phyloP scores from a whole-genome alignment of 345 rosid species.

The Salix viminalis region DNA sequence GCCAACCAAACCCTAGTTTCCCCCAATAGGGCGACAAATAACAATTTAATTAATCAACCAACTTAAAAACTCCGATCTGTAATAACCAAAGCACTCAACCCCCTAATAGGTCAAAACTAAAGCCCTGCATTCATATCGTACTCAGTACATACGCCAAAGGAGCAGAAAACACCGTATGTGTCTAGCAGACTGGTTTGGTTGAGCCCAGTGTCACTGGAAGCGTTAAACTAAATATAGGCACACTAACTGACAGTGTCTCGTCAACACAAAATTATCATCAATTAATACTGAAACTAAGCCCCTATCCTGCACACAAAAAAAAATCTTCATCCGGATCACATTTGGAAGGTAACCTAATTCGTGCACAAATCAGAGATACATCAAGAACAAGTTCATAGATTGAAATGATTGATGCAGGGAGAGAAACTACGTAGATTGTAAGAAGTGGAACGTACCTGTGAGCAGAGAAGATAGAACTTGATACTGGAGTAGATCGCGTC shows the following conservation, averaged over 20 bases:
- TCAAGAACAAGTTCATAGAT: background rate
- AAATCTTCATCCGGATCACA: background rate
- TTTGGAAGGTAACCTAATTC: background rate
- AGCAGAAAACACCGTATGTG: no score
- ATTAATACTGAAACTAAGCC: background rate
- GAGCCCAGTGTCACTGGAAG: background rate
- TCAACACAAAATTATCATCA: background rate
- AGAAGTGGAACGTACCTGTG: background rate
- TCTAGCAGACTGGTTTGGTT: background rate
- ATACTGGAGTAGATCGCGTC: no score
- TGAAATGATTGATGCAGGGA: no score
- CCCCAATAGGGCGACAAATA: background rate
- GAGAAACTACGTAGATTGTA: no score
- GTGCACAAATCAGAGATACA: background rate
- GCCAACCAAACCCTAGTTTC: background rate
- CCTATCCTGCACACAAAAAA: background rate
- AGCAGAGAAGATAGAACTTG: background rate
- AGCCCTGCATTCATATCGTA: background rate
- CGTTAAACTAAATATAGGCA: background rate
- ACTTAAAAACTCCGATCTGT: background rate
- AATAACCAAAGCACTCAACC: background rate
- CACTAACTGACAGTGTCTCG: background rate
- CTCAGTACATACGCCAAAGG: background rate
- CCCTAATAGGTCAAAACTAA: background rate
- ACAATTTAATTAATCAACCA: background rate